Conservation (phyloP, 2,329 filamentous ascomycete genomes). For the Pochonia chlamydosporia region DNA sequence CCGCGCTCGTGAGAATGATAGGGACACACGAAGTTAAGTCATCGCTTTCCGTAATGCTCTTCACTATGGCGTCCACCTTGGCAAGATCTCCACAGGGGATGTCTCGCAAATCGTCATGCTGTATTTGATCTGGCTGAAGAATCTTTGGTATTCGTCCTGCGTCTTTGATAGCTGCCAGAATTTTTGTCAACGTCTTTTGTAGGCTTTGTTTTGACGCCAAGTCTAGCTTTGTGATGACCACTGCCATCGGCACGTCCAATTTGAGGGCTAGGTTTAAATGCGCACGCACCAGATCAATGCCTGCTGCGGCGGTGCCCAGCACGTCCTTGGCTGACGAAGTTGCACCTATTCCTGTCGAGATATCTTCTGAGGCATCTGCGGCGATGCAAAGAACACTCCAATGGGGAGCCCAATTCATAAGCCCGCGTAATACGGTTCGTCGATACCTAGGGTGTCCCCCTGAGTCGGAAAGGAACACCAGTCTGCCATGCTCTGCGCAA, state of each 20-base stretch:
- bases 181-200: constrained; percentile 62
- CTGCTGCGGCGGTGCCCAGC: constrained; percentile 43
- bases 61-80: constrained; percentile 52
- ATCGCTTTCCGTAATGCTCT: constrained; percentile 38
- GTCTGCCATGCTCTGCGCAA: constrained; percentile 62
- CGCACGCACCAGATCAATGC: constrained; percentile 67
- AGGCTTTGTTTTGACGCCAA: constrained; percentile 69
- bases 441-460: constrained; percentile 86
- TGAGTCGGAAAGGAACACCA: constrained; percentile 88
- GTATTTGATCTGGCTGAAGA: constrained; percentile 51
- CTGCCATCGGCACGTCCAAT: constrained; percentile 67
- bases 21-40: constrained; percentile 57
- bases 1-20: constrained; percentile 80
- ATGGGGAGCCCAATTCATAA: constrained; percentile 95
- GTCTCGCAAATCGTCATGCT: constrained; percentile 44
- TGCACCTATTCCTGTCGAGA: constrained; percentile 24
- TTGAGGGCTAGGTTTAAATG: constrained; percentile 83
- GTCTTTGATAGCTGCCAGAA: constrained; percentile 73
- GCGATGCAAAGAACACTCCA: constrained; percentile 88
- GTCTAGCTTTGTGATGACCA: constrained; percentile 89
- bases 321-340: constrained; percentile 46
- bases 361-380: constrained; percentile 61
- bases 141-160: constrained; percentile 70
- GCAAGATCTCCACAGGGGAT: constrained; percentile 51
- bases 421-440: constrained; percentile 78